A percentile compares a stretch with the other conserved stretches of the same genome.
Evolutionary conservation across 2,329 filamentous ascomycete genomes (phyloP).

Genomic region (Corynespora cassiicola): DNA sequence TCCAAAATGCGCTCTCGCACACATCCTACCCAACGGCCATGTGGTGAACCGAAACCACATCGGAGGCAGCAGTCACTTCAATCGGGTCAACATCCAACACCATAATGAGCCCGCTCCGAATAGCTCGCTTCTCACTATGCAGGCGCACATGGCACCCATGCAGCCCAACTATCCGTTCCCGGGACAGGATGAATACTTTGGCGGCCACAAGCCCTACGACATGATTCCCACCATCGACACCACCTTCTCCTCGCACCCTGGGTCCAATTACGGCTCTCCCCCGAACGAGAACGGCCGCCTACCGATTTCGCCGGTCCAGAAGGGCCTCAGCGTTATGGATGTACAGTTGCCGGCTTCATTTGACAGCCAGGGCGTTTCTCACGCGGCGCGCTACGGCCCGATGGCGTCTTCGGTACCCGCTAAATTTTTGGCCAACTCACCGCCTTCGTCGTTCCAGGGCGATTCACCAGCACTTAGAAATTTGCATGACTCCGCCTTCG

Average conservation of each 20-base stretch:
- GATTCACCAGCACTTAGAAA: constrained; percentile 69
- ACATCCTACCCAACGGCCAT: constrained; percentile 91
- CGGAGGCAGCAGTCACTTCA: constrained; percentile 66
- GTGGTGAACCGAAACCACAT: constrained; percentile 76
- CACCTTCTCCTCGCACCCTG: constrained; percentile 63
- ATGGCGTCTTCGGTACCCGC: constrained; percentile 93
- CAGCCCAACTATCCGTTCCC: constrained; percentile 49
- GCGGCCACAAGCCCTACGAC: constrained; percentile 50
- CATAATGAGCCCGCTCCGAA: constrained; percentile 77
- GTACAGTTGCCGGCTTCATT: constrained; percentile 93
- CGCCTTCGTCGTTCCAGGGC: constrained; percentile 67
- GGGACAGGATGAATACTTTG: constrained; percentile 49
- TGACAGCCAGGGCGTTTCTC: constrained; percentile 93
- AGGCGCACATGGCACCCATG: constrained; percentile 51
- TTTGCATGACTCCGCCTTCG: constrained; percentile 72
- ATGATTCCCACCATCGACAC: constrained; percentile 64
- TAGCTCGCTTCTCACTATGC: constrained; percentile 71
- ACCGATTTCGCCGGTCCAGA: constrained; percentile 76
- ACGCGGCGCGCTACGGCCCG: constrained; percentile 86
- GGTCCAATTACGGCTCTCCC: constrained; percentile 81
- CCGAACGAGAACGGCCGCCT: constrained; percentile 71
- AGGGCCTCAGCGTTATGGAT: constrained; percentile 87
- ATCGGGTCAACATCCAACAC: constrained; percentile 69
- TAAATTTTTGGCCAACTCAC: constrained; percentile 87
- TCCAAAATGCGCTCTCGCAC: constrained; percentile 94